Evolutionary conservation across 2,329 filamentous ascomycete species (phyloP).

Genomic region (Paracoccidioides brasiliensis): DNA sequence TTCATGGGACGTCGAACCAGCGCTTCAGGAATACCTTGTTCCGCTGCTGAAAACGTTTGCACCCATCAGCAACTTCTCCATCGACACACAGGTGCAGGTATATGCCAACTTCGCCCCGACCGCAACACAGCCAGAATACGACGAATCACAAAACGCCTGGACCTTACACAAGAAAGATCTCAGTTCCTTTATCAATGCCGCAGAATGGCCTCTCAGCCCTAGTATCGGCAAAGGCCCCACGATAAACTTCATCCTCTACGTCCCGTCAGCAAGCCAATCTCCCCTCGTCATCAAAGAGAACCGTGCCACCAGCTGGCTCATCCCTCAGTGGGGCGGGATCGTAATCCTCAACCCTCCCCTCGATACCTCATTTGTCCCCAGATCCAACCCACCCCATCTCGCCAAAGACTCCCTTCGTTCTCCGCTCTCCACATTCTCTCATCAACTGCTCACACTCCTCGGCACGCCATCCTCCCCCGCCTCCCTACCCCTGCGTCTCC

Average conservation of each 20-base stretch:
- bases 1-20: slow-evolving; percentile 79
- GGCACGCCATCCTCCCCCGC: slow-evolving; percentile 66
- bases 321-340: slow-evolving; percentile 88
- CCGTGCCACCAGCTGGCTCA: slow-evolving; percentile 66
- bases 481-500: slow-evolving; percentile 72
- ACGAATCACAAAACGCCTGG: slow-evolving; percentile 45
- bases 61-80: slow-evolving; percentile 84
- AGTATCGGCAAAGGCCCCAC: slow-evolving; percentile 89
- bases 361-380: slow-evolving; percentile 17
- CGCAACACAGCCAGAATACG: slow-evolving; percentile 44
- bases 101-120: slow-evolving; percentile 61
- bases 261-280: slow-evolving; percentile 55
- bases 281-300: slow-evolving; percentile 49
- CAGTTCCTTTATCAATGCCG: slow-evolving; percentile 90
- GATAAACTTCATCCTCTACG: slow-evolving; percentile 88
- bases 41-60: slow-evolving; percentile 69
- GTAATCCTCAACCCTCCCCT: slow-evolving; percentile 49
- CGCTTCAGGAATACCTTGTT: slow-evolving; percentile 65
- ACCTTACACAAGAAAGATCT: slow-evolving; percentile 71
- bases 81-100: slow-evolving; percentile 90
- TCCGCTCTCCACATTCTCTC: slow-evolving; percentile 78
- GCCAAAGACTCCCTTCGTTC: slow-evolving; percentile 55
- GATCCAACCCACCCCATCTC: slow-evolving; percentile 37
- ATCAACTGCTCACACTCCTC: slow-evolving; percentile 76
- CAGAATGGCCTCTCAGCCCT: slow-evolving; percentile 91